phyloP scores from a whole-genome alignment of 768 basidiomycete genomes.

The Pleurotus sapidus region DNA sequence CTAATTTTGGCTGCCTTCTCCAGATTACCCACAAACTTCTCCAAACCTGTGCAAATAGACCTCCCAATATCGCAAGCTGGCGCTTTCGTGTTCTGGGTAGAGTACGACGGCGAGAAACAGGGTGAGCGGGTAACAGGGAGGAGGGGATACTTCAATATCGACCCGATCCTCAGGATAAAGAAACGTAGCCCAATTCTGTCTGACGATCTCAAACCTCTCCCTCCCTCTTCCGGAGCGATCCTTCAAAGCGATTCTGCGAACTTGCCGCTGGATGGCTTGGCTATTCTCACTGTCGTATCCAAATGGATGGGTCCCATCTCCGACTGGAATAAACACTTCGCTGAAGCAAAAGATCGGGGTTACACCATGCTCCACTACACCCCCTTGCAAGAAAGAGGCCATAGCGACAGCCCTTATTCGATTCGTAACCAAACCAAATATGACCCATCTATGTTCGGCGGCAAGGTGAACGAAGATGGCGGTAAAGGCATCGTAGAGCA shows the following conservation, averaged over 20 bases:
- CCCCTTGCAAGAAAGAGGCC: conserved; percentile 89
- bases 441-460: conserved; percentile 69
- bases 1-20: not conserved
- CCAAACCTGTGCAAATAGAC: conserved; percentile 90
- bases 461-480: conserved; percentile 35
- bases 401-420: conserved; percentile 90
- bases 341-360: conserved; percentile 82
- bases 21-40: conserved; percentile 84
- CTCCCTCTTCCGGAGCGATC: conserved; percentile 47
- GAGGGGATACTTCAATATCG: conserved; percentile 95
- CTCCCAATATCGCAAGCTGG: conserved; percentile 96
- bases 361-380: conserved; percentile 99
- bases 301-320: conserved; percentile 95
- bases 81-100: conserved; percentile 93
- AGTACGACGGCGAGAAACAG: conserved; percentile 67
- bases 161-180: conserved; percentile 80
- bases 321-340: conserved; percentile 77
- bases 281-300: conserved; percentile 87
- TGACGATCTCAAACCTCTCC: conserved; percentile 45
- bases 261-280: conserved; percentile 84
- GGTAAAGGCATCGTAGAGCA: conserved; percentile 59
- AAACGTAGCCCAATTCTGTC: conserved; percentile 74
- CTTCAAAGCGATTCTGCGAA: conserved; percentile 53
- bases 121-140: conserved; percentile 74
- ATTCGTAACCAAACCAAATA: conserved; percentile 86